Conservation (phyloP, 139 green algal species). For the Eudorina sp. region DNA sequence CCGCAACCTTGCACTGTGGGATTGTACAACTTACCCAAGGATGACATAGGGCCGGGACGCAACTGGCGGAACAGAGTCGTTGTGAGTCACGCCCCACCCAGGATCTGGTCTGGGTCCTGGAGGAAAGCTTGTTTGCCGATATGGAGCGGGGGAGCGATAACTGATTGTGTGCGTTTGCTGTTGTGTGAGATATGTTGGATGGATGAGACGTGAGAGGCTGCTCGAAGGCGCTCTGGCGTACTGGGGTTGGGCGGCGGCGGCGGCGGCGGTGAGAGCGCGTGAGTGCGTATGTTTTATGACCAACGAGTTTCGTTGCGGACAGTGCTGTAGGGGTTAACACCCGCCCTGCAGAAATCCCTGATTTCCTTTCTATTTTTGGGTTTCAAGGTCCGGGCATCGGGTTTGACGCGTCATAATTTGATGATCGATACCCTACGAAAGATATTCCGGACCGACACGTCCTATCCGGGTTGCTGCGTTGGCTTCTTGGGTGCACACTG, state of each 20-base stretch:
- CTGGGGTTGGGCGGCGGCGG: too few relatives aligned
- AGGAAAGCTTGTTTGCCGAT: not conserved
- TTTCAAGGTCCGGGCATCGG: too few relatives aligned
- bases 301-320: too few relatives aligned
- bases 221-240: not conserved
- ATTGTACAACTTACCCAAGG: slow-evolving; percentile 3
- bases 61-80: not conserved
- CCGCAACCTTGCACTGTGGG: not conserved
- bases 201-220: not conserved
- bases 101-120: not conserved
- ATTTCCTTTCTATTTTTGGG: too few relatives aligned
- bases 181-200: not conserved
- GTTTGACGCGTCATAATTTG: too few relatives aligned
- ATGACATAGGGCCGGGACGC: not conserved
- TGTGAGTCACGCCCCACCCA: not conserved
- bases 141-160: not conserved
- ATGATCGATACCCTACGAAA: too few relatives aligned
- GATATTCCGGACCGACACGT: too few relatives aligned
- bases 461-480: too few relatives aligned
- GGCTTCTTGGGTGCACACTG: too few relatives aligned
- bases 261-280: not conserved
- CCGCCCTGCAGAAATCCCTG: too few relatives aligned
- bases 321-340: too few relatives aligned
- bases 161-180: not conserved
- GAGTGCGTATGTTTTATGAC: too few relatives aligned